phyloP scores from a whole-genome alignment of 73 alveolate genomes.

The Stentor coeruleus region DNA sequence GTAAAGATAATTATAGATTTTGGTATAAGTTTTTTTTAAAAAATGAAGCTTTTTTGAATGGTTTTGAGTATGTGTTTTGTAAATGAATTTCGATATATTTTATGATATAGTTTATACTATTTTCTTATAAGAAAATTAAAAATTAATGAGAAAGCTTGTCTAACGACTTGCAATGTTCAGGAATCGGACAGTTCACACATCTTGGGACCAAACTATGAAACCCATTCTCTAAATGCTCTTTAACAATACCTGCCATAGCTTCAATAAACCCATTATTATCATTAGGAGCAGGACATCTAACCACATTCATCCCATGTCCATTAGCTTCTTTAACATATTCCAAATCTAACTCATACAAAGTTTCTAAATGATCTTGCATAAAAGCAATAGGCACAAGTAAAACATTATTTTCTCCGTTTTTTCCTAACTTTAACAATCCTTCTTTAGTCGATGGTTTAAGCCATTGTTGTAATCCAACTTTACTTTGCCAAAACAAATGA shows the following conservation, averaged over 20 bases:
- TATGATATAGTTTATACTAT: no score
- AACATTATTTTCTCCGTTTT: conserved; percentile 40
- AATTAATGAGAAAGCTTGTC: conserved; percentile 10
- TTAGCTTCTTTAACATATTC: conserved; percentile 42
- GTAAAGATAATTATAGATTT: no score
- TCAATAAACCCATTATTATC: conserved; percentile 31
- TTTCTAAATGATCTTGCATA: conserved; percentile 71
- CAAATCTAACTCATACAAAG: conserved; percentile 62
- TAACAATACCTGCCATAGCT: conserved; percentile 38
- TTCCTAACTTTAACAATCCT: conserved; percentile 27
- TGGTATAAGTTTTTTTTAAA: no score
- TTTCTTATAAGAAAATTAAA: no score
- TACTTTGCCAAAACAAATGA: conserved; percentile 54
- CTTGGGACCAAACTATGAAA: not conserved
- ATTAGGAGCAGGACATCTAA: conserved; percentile 30
- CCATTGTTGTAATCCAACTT: conserved; percentile 68
- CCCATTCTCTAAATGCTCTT: conserved; percentile 11
- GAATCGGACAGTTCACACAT: not conserved
- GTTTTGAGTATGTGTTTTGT: no score
- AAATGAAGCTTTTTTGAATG: no score
- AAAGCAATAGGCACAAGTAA: conserved; percentile 61
- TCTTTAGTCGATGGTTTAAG: conserved; percentile 53
- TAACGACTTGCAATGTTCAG: not conserved
- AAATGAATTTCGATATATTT: no score
- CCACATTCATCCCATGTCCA: conserved; percentile 7